Base-by-base conservation (phyloP, 306 rosid species). In the Prunus salicina region DNA sequence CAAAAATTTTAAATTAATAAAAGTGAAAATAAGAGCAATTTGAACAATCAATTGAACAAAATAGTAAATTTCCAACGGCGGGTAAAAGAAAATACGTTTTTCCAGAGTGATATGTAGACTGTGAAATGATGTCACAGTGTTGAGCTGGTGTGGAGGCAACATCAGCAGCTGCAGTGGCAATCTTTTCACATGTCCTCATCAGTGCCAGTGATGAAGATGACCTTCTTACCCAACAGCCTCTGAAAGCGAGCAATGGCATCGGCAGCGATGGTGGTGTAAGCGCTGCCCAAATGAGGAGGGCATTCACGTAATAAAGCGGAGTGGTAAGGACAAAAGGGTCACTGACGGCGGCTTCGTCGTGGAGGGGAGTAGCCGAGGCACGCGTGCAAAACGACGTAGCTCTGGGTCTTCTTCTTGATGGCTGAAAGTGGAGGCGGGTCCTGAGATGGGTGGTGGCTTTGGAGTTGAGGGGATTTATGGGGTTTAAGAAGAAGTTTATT, bases 271-370 rank as follows among this genome's bases (percentile, higher is more conserved):
- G 98, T 95, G 82, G 98, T 86, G 83, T 95, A 95, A 71, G 98
- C 97, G 57, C 98, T 95, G 38, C 98, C 98, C 98, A 95, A 84
- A 25, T 95, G 98, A 66, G 98, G 98, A 84, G 98, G 75, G 97
- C 97, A 81, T 95, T 95, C 67, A 95, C 98, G 84, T 95, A 95
- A 85, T 95, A 95, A 67, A 92, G 97, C 52, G 98, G 98, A 28
- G 98, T 95, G 0, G 98, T 92, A 79, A 95, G 77, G 78, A 95
- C 91, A 76, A 88, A 90, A 52, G 95, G 88, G 80, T 87, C 86
- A 12, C 61, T 52, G 19, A 38, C 56, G 32, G 63, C 80, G 20
- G 50, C 11, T 5, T 61, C 65, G 2, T 61, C 65, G 32, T 61
- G 79, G 15, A 67, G 28, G 56, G 78, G 15, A 78, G 4, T 43